phyloP scores from a whole-genome alignment of 345 rosid species.

The Brassica carinata region DNA sequence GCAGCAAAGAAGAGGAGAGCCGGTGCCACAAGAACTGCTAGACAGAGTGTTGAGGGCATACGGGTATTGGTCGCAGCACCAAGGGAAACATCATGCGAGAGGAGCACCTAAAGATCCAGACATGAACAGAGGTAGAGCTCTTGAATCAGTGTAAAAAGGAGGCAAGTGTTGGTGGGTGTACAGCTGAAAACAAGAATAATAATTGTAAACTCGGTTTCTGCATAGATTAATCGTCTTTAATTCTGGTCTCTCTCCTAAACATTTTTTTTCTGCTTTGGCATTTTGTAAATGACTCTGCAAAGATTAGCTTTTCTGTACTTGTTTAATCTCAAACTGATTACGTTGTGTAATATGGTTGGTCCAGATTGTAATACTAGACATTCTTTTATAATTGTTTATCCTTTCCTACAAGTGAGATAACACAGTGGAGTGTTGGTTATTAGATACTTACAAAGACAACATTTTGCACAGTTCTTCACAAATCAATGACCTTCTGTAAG shows the following conservation, averaged over 20 bases:
- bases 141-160: slow-evolving; percentile 39
- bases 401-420: background rate
- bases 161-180: slow-evolving; percentile 33
- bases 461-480: background rate
- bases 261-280: slow-evolving; percentile 24
- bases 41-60: slow-evolving; percentile 82
- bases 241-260: slow-evolving; percentile 13
- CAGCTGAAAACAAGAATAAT: slow-evolving; percentile 39
- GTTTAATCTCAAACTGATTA: slow-evolving; percentile 1
- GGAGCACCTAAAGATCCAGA: slow-evolving; percentile 43
- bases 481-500: slow-evolving; percentile 5
- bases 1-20: slow-evolving; percentile 89
- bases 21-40: slow-evolving; percentile 82
- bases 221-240: slow-evolving; percentile 34
- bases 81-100: slow-evolving; percentile 69
- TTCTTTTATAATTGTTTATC: slow-evolving; percentile 3
- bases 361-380: slow-evolving; percentile 26
- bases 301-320: slow-evolving; percentile 9
- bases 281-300: slow-evolving; percentile 37
- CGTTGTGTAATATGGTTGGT: slow-evolving; percentile 18
- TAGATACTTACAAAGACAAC: background rate
- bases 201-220: slow-evolving; percentile 35
- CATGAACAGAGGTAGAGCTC: slow-evolving; percentile 31
- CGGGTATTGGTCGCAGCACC: slow-evolving; percentile 79
- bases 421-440: background rate